Base-by-base conservation (phyloP, 2,329 filamentous ascomycete species). In the Epichloe festucae region DNA sequence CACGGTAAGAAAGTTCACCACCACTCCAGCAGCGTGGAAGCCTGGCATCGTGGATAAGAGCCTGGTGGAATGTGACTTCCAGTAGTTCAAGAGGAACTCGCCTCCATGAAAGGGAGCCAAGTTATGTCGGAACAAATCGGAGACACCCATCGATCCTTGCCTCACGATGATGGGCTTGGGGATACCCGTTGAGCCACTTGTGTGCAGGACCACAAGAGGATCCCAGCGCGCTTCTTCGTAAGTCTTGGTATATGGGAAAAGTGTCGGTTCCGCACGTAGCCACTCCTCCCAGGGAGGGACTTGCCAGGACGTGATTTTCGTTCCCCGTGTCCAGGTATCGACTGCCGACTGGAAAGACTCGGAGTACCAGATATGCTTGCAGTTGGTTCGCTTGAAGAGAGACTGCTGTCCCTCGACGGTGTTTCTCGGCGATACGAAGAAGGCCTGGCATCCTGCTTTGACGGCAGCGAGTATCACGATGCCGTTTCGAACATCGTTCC, bases 341-440 rank as follows among this genome's bases (percentile, higher is more conserved):
- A 58, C 49, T 6, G 49, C 50, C 11, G 50, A 42, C 7, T 46
- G 36, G 35, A 53, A 56, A 5, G 54, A 53, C 4, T 50, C 49
- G 12, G 55, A 54, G 31, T 62, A 70, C 43, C 59, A 63, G 17
- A 76, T 36, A n/a, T 63, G 57, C 42, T 64, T 61, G 59, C 73
- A 75, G 50, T 71, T 60, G 0, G 73, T 73, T 23, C 60, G 62
- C 35, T 72, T 63, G 38, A 76, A 70, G 0, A 76, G 65, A 38
- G 67, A 70, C 2, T 50, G 8, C 11, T 54, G 42, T 5, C 49
- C 52, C 40, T 57, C 36, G 6, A 50, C 8, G 38, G 51, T 55
- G 31, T 56, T 56, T 46, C 52, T 48, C 1, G 55, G 55, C 2
- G 55, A 56, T 21, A 51, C 34, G 31, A 55, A 53, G 10, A 56